phyloP scores from a whole-genome alignment of 2,329 filamentous ascomycete genomes.

The Cladorrhinum sp. region DNA sequence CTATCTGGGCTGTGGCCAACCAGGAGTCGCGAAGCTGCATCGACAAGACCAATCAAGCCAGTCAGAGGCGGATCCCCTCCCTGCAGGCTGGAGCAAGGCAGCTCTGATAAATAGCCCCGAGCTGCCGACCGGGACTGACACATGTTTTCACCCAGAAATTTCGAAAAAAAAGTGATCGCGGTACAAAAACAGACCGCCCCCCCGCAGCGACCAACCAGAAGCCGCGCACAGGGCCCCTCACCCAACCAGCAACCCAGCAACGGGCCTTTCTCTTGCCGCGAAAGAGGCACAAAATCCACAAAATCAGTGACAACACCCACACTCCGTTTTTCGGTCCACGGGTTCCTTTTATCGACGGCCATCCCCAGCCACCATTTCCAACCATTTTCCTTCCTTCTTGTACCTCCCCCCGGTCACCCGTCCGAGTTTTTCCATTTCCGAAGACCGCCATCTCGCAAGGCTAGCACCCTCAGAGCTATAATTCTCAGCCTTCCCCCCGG shows the following conservation, averaged over 20 bases:
- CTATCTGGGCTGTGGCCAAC: constrained; percentile 23
- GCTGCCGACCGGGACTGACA: constrained; percentile 35
- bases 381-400: not conserved
- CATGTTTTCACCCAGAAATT: constrained; percentile 33
- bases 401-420: not conserved
- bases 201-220: constrained; percentile 21
- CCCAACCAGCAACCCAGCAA: constrained; percentile 6
- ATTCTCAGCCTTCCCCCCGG: constrained; percentile 31
- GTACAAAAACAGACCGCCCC: constrained; percentile 18
- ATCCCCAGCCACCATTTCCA: constrained; percentile 18
- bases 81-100: constrained; percentile 23
- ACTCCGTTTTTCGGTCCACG: constrained; percentile 12
- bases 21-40: constrained; percentile 17
- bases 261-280: constrained; percentile 8
- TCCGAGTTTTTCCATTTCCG: constrained; percentile 25
- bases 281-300: not conserved
- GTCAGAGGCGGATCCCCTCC: constrained; percentile 26
- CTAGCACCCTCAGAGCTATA: constrained; percentile 27
- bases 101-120: constrained; percentile 38
- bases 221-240: not conserved
- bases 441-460: constrained; percentile 25
- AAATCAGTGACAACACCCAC: constrained; percentile 4
- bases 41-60: constrained; percentile 32
- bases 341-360: constrained; percentile 9
- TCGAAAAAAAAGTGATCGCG: constrained; percentile 26